These are phyloP conservation scores for Blastobotrys niveus DNA, from an alignment of 1,139 yeast genomes.

Conservation along the genomic window DNA sequence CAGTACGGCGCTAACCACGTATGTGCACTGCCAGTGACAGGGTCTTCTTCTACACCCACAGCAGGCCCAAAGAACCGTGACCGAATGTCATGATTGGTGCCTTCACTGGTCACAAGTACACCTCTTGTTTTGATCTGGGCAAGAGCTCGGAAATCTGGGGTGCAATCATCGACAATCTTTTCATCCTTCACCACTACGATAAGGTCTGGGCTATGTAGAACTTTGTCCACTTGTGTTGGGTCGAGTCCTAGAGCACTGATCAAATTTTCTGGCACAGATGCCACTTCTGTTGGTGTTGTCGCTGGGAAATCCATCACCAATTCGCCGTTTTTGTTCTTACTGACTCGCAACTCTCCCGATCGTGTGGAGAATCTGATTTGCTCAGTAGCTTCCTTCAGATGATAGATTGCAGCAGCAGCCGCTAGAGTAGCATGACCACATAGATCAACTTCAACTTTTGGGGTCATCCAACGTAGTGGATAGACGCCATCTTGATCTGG, in stretches of 20 bases:
- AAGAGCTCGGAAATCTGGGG: background rate
- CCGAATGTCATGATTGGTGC: background rate
- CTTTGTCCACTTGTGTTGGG: background rate
- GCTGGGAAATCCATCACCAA: constrained; percentile 8
- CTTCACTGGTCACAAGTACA: constrained; percentile 1
- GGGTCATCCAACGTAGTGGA: constrained; percentile 10
- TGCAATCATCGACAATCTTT: background rate
- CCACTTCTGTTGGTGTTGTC: background rate
- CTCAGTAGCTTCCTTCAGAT: constrained; percentile 1
- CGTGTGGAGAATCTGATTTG: background rate
- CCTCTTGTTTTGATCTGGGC: background rate
- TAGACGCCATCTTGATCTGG: constrained; percentile 2
- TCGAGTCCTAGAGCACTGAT: constrained; percentile 1
- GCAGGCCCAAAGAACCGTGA: constrained; percentile 7
- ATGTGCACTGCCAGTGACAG: constrained; percentile 10
- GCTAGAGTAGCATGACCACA: constrained; percentile 12
- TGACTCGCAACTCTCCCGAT: constrained; percentile 2
- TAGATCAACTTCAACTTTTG: constrained; percentile 8
- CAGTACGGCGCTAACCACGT: constrained; percentile 10
- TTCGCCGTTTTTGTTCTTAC: background rate
- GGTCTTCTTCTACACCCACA: constrained; percentile 9
- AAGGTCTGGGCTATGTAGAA: background rate
- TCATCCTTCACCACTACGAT: constrained; percentile 4
- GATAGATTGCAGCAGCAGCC: constrained; percentile 5
- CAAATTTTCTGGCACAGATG: background rate